Conservation (phyloP, 371 early-diverging fungal species). For the Apophysomyces trapeziformis region DNA sequence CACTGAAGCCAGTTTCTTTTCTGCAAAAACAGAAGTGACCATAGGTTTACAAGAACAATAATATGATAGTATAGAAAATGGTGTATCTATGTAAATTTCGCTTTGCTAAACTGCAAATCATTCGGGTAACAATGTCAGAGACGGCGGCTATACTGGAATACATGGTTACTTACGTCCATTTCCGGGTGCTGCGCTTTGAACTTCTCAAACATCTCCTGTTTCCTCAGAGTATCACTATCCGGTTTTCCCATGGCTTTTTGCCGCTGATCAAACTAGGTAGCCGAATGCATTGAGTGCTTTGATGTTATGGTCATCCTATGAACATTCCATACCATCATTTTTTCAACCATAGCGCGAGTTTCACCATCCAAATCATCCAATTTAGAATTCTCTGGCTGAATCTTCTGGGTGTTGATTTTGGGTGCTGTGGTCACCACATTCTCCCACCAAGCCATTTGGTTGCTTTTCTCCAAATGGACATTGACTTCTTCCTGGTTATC, state of each 20-base stretch:
- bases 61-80: background rate
- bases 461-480: conserved; percentile 86
- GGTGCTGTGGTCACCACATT: conserved; percentile 83
- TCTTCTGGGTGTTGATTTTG: conserved; percentile 87
- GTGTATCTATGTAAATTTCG: conserved; percentile 16
- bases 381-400: conserved; percentile 91
- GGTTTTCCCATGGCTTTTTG: conserved; percentile 86
- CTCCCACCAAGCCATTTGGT: conserved; percentile 92
- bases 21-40: background rate
- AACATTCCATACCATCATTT: conserved; percentile 67
- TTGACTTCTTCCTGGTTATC: conserved; percentile 73
- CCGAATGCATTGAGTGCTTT: background rate
- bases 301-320: background rate
- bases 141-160: background rate
- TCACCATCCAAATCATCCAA: conserved; percentile 90
- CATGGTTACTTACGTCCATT: conserved; percentile 49
- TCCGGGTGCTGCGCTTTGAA: conserved; percentile 71
- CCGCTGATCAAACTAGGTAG: conserved; percentile 84
- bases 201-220: conserved; percentile 77
- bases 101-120: conserved; percentile 25
- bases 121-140: background rate
- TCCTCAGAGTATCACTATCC: conserved; percentile 82
- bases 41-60: too few relatives aligned
- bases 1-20: too few relatives aligned
- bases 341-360: conserved; percentile 87